These are phyloP conservation scores for Acanthamoeba sp. DNA, from an alignment of 208 protist species.

Conservation along the genomic window DNA sequence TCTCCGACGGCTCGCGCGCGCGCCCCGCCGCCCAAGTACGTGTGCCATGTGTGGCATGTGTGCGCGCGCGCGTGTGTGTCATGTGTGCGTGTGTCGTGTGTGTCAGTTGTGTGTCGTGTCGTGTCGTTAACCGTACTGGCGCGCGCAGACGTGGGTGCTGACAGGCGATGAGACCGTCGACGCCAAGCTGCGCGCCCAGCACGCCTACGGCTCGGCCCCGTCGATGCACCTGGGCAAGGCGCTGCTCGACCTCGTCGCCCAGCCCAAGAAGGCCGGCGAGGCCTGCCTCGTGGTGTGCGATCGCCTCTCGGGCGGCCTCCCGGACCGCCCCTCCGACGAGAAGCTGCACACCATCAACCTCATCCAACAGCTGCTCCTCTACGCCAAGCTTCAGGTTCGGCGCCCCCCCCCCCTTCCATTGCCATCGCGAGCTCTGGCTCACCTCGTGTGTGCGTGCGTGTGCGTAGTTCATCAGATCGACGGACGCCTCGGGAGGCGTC, in stretches of 20 bases:
- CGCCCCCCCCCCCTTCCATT: background rate
- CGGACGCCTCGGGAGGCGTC: constrained; percentile 61
- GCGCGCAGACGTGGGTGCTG: constrained; percentile 4
- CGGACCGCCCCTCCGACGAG: background rate
- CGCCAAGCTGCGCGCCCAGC: background rate
- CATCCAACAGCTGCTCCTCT: constrained; percentile 82
- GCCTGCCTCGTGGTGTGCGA: constrained; percentile 71
- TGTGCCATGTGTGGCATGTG: background rate
- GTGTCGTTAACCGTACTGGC: background rate
- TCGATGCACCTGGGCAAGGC: constrained; percentile 41
- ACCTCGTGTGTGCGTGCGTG: background rate
- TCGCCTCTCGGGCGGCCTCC: background rate
- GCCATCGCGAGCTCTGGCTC: background rate
- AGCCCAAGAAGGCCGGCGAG: constrained; percentile 62
- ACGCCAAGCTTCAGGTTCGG: constrained; percentile 80
- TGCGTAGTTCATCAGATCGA: background rate
- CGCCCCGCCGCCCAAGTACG: constrained; percentile 37
- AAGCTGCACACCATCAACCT: constrained; percentile 81
- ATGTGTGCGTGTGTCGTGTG: background rate
- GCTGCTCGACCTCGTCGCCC: constrained; percentile 18
- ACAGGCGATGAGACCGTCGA: constrained; percentile 14
- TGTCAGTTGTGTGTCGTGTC: too few species aligned
- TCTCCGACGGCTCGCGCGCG: constrained; percentile 47
- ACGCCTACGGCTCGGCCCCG: constrained; percentile 24
- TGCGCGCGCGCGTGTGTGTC: background rate